phyloP scores from a whole-genome alignment of 305 asterid genomes.

The Petunia hybrid region DNA sequence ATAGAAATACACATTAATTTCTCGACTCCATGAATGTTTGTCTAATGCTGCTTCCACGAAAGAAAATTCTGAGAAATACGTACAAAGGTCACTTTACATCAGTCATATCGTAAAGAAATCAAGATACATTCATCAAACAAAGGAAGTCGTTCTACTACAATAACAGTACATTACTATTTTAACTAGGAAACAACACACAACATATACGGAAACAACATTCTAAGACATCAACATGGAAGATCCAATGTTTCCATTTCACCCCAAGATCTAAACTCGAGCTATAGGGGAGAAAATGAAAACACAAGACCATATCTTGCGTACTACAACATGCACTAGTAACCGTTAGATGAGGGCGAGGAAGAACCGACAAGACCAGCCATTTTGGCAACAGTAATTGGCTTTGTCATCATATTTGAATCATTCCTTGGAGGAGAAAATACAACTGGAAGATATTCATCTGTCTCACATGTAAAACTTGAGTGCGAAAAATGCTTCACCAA shows the following conservation, averaged over 20 bases:
- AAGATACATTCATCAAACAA: neutral
- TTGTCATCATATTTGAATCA: constrained; percentile 39
- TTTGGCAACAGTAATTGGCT: constrained; percentile 18
- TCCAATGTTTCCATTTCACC: constrained; percentile 57
- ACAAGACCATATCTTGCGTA: constrained; percentile 21
- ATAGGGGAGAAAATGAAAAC: constrained; percentile 54
- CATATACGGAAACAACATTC: neutral
- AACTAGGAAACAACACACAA: neutral
- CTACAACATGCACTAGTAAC: neutral
- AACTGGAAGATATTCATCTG: constrained; percentile 53
- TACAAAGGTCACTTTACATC: too few species aligned
- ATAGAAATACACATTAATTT: too few species aligned
- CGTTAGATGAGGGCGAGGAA: neutral
- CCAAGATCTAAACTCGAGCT: constrained; percentile 31
- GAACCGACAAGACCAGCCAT: neutral
- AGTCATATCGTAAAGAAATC: too few species aligned
- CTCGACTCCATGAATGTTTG: too few species aligned
- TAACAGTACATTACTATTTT: too few species aligned
- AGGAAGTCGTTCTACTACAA: too few species aligned
- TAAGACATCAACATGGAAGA: neutral
- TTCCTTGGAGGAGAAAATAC: constrained; percentile 56
- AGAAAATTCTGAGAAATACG: too few species aligned
- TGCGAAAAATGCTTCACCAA: constrained; percentile 44
- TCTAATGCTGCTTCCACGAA: too few species aligned
- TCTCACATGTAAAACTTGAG: constrained; percentile 44